phyloP scores from a whole-genome alignment of 306 rosid genomes.

The Abrus pulchellus region DNA sequence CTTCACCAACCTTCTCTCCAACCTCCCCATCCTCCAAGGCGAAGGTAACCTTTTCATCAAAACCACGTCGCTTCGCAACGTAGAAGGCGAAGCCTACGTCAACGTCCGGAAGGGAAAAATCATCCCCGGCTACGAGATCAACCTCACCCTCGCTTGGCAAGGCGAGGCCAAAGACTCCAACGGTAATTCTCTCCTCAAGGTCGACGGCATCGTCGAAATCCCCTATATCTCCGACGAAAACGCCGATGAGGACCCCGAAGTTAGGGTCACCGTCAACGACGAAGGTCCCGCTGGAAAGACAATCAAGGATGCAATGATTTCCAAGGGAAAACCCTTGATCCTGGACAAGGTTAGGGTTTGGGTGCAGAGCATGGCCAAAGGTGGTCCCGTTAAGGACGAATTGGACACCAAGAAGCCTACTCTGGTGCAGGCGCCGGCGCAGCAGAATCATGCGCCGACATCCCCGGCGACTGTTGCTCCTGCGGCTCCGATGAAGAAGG shows the following conservation, averaged over 20 bases:
- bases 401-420: constrained; percentile 65
- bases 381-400: constrained; percentile 92
- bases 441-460: constrained; percentile 34
- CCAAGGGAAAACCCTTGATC: constrained; percentile 76
- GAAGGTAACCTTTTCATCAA: constrained; percentile 69
- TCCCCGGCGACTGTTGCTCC: not conserved
- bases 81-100: constrained; percentile 93
- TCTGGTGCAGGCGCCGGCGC: not conserved
- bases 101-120: constrained; percentile 92
- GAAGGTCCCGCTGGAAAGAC: constrained; percentile 81
- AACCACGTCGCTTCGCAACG: constrained; percentile 63
- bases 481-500: constrained; percentile 51
- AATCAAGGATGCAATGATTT: constrained; percentile 84
- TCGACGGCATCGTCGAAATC: constrained; percentile 82
- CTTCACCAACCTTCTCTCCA: constrained; percentile 69
- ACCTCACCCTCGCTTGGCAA: constrained; percentile 73
- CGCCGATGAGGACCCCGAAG: constrained; percentile 95
- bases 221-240: constrained; percentile 95
- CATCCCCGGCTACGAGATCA: constrained; percentile 93
- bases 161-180: constrained; percentile 81
- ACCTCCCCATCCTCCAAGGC: constrained; percentile 72
- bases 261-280: constrained; percentile 75
- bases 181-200: constrained; percentile 69
- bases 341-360: constrained; percentile 82
- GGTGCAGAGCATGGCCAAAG: constrained; percentile 83